Conservation (phyloP, 2,329 filamentous ascomycete species). For the Cladosporium austrohemisphaericum region DNA sequence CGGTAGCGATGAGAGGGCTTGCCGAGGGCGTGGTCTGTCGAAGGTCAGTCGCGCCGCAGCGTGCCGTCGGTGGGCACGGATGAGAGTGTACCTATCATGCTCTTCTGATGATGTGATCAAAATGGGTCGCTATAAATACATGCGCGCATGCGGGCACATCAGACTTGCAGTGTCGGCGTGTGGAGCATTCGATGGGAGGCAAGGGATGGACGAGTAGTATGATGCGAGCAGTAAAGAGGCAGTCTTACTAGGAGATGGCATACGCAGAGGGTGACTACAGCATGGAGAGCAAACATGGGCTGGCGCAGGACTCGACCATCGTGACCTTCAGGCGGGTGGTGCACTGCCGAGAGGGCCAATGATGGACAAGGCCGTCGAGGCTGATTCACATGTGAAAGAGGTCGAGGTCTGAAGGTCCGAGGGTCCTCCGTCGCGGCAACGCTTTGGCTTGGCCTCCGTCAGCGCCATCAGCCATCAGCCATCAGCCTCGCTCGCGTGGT, state of each 20-base stretch:
- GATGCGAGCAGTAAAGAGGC: not conserved
- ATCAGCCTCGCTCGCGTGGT: no score
- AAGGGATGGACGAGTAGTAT: not conserved
- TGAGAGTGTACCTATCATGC: constrained; percentile 13
- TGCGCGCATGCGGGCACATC: constrained; percentile 2
- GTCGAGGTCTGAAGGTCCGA: no score
- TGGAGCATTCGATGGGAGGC: not conserved
- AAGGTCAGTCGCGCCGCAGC: constrained; percentile 1
- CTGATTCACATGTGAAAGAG: constrained; percentile 7
- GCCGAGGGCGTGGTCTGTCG: constrained; percentile 79
- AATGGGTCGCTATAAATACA: constrained; percentile 5
- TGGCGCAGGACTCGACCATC: constrained; percentile 9
- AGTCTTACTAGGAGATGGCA: not conserved
- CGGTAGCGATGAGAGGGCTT: constrained; percentile 87
- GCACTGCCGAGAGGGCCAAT: constrained; percentile 11
- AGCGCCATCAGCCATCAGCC: no score
- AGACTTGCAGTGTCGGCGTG: not conserved
- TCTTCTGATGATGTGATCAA: not conserved
- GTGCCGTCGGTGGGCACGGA: not conserved
- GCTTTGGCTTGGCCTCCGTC: no score
- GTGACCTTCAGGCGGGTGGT: constrained; percentile 4
- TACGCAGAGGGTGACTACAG: no score
- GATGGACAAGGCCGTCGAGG: not conserved
- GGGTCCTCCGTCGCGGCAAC: no score
- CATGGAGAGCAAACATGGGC: not conserved